Base-by-base conservation (phyloP, 352 stramenopile species). In the Globisporangium mamillatum region DNA sequence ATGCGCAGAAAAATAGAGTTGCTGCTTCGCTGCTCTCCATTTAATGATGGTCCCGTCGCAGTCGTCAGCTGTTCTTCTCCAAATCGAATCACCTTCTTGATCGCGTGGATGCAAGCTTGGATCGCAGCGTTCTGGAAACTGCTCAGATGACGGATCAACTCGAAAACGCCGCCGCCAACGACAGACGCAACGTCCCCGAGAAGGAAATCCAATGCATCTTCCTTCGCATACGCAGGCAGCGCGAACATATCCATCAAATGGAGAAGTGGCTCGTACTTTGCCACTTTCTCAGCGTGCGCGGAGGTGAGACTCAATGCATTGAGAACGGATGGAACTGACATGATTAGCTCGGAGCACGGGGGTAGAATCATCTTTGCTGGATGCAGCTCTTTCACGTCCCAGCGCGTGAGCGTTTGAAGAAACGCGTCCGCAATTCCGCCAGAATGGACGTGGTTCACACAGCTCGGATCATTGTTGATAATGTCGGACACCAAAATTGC, bases 381-480 rank as follows among this genome's bases (percentile, higher is more conserved):
- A 38, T 82, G 79, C 53, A 93, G 54, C 18, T 89, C 76, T 16
- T 71, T 70, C 58, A 92, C 79, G 70, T 94, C 75, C 78, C 89
- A 93, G 0, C 86, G 80, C 44, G 87, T 94, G n/a, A 99, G 69
- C 61, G 98, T 93, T 54, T 91, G 79, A 14, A 99, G 79, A 67
- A 98, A 98, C 0, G 84, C 87, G 44, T 97, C 89, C 5, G 95
- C 97, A 50, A 99, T 81, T 27, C 97, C 97, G 25, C 82, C 90
- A 62, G 89, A 77, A 72, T 98, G 94, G 7, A 99, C 89, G 75
- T 98, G 85, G 75, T 98, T 92, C 50, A 99, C 92, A 72, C 97
- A 94, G 68, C 81, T 98, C 73, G 81, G 97, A 78, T 99, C 96
- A 50, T 96, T 97, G 80, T 99, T 99, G 79, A 98, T 97, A n/a